Evolutionary conservation across 345 rosid species (phyloP).

Genomic region (Populus tremula): DNA sequence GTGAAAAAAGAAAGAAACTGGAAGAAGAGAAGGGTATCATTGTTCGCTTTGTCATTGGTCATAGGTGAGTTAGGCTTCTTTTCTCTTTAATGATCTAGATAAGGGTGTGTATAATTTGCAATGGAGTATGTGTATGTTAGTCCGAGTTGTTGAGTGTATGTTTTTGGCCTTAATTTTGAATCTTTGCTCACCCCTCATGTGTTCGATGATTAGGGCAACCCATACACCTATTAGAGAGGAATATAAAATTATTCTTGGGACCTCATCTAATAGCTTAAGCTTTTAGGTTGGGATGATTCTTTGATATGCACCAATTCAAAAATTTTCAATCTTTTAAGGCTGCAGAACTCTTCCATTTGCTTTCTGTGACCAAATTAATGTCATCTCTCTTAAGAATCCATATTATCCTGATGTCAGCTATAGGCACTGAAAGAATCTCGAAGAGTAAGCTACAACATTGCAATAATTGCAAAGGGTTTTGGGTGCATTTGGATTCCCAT

Average conservation of each 20-base stretch:
- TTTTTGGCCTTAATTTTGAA: no score
- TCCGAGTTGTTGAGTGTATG: background rate
- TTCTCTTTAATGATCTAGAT: background rate
- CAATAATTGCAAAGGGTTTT: background rate
- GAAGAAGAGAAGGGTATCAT: slow-evolving; percentile 96
- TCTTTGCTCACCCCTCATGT: no score
- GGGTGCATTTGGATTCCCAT: background rate
- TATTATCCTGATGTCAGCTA: background rate
- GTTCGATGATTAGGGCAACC: no score
- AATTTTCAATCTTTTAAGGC: background rate
- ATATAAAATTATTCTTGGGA: no score
- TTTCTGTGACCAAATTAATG: background rate
- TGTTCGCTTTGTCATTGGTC: slow-evolving; percentile 86
- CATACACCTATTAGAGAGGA: no score
- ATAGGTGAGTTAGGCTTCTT: slow-evolving; percentile 44
- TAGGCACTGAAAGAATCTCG: background rate
- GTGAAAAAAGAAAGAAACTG: slow-evolving; percentile 77
- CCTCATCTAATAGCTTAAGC: no score
- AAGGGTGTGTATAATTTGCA: background rate
- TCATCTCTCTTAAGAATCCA: background rate
- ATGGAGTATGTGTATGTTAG: slow-evolving; percentile 3
- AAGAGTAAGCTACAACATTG: background rate
- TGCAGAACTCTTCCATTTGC: background rate
- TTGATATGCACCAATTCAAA: no score
- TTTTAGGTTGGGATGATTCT: no score